These are phyloP conservation scores for Hirsutella rhossiliensis DNA, from an alignment of 2,329 filamentous ascomycete genomes.

Conservation along the genomic window DNA sequence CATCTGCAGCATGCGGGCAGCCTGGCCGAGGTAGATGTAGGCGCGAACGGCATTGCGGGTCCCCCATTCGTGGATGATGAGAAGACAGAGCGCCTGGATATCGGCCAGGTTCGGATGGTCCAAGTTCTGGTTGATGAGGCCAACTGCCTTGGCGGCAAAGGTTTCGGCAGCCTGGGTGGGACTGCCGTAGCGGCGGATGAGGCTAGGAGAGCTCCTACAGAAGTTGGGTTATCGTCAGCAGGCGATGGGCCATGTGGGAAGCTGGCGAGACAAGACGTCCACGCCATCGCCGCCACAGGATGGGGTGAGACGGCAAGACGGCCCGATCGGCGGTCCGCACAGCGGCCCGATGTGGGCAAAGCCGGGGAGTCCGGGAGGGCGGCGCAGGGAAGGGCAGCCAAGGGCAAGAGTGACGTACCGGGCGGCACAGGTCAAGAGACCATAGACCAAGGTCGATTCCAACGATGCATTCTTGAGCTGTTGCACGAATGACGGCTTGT, in stretches of 20 bases:
- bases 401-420: slow-evolving; percentile 30
- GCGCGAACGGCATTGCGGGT: slow-evolving; percentile 48
- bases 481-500: slow-evolving; percentile 49
- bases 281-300: neutral
- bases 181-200: slow-evolving; percentile 48
- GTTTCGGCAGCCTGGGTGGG: slow-evolving; percentile 44
- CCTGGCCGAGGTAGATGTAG: slow-evolving; percentile 51
- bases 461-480: slow-evolving; percentile 45
- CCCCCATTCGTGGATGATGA: slow-evolving; percentile 53
- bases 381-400: slow-evolving; percentile 1
- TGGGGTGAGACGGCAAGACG: neutral
- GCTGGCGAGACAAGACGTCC: neutral
- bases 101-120: slow-evolving; percentile 48
- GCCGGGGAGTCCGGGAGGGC: slow-evolving; percentile 3
- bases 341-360: slow-evolving; percentile 8
- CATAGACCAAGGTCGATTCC: slow-evolving; percentile 44
- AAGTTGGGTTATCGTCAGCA: neutral
- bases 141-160: slow-evolving; percentile 45
- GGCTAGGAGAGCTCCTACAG: slow-evolving; percentile 37
- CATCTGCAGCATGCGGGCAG: slow-evolving; percentile 54
- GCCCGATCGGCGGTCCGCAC: neutral
- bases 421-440: slow-evolving; percentile 43
- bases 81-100: slow-evolving; percentile 47
- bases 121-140: slow-evolving; percentile 43
- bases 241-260: neutral